Evolutionary conservation across 75 land plant species (phyloP).

Genomic region (Selaginella tamariscina): DNA sequence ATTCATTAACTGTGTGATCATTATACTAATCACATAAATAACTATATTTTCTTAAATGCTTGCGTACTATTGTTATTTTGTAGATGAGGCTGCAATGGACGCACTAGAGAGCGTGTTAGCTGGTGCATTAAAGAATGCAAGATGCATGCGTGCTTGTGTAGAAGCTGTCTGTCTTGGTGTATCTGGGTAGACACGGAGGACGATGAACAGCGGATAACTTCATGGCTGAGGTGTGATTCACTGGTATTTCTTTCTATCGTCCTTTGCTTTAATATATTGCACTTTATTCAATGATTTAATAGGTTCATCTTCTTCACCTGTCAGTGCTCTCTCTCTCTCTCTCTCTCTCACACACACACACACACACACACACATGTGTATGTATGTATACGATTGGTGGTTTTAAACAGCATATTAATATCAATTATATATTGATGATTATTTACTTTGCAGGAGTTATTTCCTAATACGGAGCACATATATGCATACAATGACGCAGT

Average conservation of each 20-base stretch:
- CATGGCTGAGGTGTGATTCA: conserved; percentile 55
- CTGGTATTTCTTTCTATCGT: neutral
- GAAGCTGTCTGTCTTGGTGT: conserved; percentile 73
- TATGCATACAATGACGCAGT: conserved; percentile 84
- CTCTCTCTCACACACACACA: no score
- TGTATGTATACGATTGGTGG: no score
- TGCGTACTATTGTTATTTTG: neutral
- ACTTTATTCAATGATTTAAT: neutral
- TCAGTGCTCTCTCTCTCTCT: no score
- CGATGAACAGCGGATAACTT: conserved; percentile 47
- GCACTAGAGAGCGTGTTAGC: conserved; percentile 65
- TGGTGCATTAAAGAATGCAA: conserved; percentile 51
- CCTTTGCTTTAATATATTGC: neutral
- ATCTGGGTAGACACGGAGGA: conserved; percentile 66
- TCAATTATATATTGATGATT: neutral
- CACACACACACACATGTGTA: no score
- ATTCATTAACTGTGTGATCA: no score
- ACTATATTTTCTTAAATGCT: no score
- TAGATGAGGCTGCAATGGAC: conserved; percentile 63
- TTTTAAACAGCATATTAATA: no score
- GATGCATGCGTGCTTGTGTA: conserved; percentile 40
- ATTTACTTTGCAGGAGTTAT: conserved; percentile 28
- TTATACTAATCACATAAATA: no score
- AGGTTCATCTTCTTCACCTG: no score
- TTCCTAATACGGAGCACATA: conserved; percentile 49